phyloP scores from a whole-genome alignment of 768 basidiomycete species.

The Lepiota brunneoincarnata region DNA sequence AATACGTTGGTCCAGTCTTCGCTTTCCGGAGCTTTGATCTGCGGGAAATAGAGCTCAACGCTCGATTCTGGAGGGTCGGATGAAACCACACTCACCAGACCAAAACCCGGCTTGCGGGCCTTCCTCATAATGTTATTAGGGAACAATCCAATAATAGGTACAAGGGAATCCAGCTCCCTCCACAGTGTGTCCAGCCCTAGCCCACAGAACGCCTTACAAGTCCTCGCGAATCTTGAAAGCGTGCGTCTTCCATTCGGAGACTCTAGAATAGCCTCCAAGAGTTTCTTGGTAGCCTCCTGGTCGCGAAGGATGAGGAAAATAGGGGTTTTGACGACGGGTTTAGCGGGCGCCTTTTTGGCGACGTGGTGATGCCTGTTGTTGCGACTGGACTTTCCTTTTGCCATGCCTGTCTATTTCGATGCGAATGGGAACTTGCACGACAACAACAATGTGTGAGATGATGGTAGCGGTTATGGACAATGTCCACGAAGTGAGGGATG shows the following conservation, averaged over 20 bases:
- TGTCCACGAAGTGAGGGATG: conserved; percentile 9
- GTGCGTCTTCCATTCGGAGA: conserved; percentile 64
- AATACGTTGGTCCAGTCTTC: conserved; percentile 70
- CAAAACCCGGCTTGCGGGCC: conserved; percentile 68
- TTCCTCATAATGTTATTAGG: conserved; percentile 67
- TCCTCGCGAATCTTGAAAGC: conserved; percentile 69
- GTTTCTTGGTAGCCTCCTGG: conserved; percentile 51
- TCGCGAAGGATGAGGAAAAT: conserved; percentile 63
- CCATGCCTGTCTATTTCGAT: not conserved
- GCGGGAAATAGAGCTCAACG: conserved; percentile 7
- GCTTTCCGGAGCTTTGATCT: conserved; percentile 60
- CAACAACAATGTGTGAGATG: not conserved
- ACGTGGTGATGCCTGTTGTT: conserved; percentile 9
- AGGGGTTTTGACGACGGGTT: conserved; percentile 45
- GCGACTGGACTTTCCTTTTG: conserved; percentile 6
- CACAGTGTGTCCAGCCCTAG: conserved; percentile 71
- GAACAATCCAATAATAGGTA: conserved; percentile 71
- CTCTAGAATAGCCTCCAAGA: conserved; percentile 46
- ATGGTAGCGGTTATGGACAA: conserved; percentile 4
- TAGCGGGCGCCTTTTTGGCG: conserved; percentile 20
- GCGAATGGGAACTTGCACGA: not conserved
- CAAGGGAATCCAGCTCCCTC: conserved; percentile 74
- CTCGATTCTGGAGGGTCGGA: not conserved
- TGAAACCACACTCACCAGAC: conserved; percentile 55
- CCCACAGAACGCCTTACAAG: conserved; percentile 71